A percentile compares a stretch with the other conserved stretches of the same genome.
Evolutionary conservation across 768 basidiomycete genomes (phyloP).

Genomic region (Lentinula sp.): DNA sequence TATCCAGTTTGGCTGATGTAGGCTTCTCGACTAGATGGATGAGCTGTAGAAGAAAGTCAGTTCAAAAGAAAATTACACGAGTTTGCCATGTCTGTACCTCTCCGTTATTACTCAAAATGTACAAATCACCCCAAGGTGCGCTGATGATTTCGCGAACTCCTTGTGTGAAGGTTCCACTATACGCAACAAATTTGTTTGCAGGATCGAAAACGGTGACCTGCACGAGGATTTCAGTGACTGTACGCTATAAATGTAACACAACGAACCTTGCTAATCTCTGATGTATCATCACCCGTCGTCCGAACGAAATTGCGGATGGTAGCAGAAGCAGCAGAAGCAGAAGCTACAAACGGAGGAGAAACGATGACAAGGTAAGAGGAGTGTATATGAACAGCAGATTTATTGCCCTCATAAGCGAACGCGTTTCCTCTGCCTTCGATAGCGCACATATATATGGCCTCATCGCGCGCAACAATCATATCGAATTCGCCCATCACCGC

Average conservation of each 20-base stretch:
- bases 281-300: slow-evolving; percentile 35
- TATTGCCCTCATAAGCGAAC: slow-evolving; percentile 90
- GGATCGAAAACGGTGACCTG: slow-evolving; percentile 78
- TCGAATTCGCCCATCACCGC: slow-evolving; percentile 67
- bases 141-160: slow-evolving; percentile 82
- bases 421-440: slow-evolving; percentile 78
- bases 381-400: slow-evolving; percentile 71
- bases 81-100: slow-evolving; percentile 40
- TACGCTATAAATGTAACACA: background rate
- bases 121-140: slow-evolving; percentile 69
- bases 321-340: slow-evolving; percentile 58
- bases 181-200: slow-evolving; percentile 87
- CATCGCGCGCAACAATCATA: slow-evolving; percentile 83
- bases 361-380: slow-evolving; percentile 87
- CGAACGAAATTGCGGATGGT: slow-evolving; percentile 73
- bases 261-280: slow-evolving; percentile 57
- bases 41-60: slow-evolving; percentile 33
- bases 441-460: slow-evolving; percentile 85
- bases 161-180: slow-evolving; percentile 71
- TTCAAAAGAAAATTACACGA: background rate
- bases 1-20: slow-evolving; percentile 78
- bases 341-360: slow-evolving; percentile 74
- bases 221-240: background rate
- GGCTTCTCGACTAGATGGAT: slow-evolving; percentile 69
- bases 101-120: slow-evolving; percentile 73